These are phyloP conservation scores for Penicillium glabrum DNA, from an alignment of 2,329 filamentous ascomycete genomes.

Conservation along the genomic window DNA sequence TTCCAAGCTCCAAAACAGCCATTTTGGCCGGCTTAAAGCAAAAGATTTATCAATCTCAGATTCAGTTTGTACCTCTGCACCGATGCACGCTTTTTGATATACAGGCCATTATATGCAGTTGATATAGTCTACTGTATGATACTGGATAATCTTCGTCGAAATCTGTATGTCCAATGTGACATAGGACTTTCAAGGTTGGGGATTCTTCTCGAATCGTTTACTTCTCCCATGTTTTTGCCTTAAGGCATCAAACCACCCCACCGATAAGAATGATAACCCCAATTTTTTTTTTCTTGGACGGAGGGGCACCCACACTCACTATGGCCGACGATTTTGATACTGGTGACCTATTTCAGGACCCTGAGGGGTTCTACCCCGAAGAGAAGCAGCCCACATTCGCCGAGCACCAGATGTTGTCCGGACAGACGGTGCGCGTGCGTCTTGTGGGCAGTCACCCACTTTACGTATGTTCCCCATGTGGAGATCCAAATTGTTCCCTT, in stretches of 20 bases:
- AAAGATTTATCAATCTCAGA: too few relatives aligned
- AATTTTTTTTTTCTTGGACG: neutral
- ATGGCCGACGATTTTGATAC: slow-evolving; percentile 38
- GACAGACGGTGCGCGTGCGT: slow-evolving; percentile 66
- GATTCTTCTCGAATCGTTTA: too few relatives aligned
- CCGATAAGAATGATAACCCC: slow-evolving; percentile 2
- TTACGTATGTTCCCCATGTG: slow-evolving; percentile 59
- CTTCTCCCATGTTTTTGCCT: neutral
- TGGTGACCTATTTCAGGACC: slow-evolving; percentile 71
- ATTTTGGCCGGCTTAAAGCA: too few relatives aligned
- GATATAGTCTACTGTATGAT: too few relatives aligned
- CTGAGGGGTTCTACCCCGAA: slow-evolving; percentile 75
- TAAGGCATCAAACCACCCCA: neutral
- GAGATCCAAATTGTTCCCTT: slow-evolving; percentile 8
- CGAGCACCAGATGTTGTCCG: slow-evolving; percentile 67
- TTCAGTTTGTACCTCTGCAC: too few relatives aligned
- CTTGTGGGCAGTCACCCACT: slow-evolving; percentile 85
- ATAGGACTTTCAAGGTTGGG: too few relatives aligned
- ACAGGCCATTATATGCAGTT: too few relatives aligned
- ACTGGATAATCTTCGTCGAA: too few relatives aligned
- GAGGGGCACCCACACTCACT: neutral
- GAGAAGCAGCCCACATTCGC: slow-evolving; percentile 74
- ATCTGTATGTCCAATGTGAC: too few relatives aligned
- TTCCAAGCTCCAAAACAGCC: too few relatives aligned
- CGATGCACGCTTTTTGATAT: too few relatives aligned